Percentiles rank a stretch among this genome's conserved stretches.
Evolutionary conservation across 257 asterid genomes (phyloP).

Genomic region (Misopates orontium): DNA sequence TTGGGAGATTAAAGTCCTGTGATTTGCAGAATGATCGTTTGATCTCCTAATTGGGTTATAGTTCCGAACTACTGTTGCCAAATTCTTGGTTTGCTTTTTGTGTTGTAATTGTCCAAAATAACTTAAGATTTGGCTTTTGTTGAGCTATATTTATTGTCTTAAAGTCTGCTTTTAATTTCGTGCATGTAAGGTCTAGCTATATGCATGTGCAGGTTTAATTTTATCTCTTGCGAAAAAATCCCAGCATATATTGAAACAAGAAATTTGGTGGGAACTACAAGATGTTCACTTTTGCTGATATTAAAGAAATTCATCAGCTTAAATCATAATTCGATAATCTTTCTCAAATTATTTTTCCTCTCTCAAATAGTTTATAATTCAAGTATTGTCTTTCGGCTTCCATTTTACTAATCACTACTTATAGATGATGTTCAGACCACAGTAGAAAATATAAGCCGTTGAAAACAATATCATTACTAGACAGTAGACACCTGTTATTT

Average conservation of each 20-base stretch:
- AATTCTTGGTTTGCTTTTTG: slow-evolving; percentile 43
- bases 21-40: slow-evolving; percentile 28
- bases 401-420: too few species aligned
- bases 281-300: background rate
- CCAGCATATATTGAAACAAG: background rate
- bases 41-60: slow-evolving; percentile 31
- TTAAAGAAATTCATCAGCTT: slow-evolving; percentile 9
- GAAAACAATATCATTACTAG: too few species aligned
- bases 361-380: background rate
- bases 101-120: slow-evolving; percentile 41
- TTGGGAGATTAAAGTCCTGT: slow-evolving; percentile 23
- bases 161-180: slow-evolving; percentile 19
- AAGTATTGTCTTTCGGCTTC: background rate
- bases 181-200: slow-evolving; percentile 8
- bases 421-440: too few species aligned
- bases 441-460: too few species aligned
- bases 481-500: too few species aligned
- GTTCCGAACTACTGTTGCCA: slow-evolving; percentile 36
- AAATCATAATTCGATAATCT: background rate
- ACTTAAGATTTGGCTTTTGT: slow-evolving; percentile 41
- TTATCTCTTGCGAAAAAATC: too few species aligned
- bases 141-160: slow-evolving; percentile 29
- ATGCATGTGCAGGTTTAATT: too few species aligned
- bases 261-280: slow-evolving; percentile 10
- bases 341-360: background rate